phyloP scores from a whole-genome alignment of 139 green algal genomes.

The Volvox reticuliferus region DNA sequence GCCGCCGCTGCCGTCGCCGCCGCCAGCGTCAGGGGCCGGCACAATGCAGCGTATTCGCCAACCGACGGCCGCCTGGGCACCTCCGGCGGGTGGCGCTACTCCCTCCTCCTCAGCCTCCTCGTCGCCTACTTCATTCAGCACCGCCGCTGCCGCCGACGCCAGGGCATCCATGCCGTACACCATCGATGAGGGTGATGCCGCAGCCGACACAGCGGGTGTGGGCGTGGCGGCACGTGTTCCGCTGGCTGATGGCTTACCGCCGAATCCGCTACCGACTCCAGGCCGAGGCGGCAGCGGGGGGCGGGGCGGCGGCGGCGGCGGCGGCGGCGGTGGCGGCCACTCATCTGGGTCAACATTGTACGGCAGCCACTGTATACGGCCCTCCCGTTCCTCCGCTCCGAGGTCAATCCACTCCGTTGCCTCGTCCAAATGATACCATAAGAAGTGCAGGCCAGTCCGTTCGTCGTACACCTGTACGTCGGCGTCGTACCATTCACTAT shows the following conservation, averaged over 20 bases:
- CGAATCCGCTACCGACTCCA: background rate
- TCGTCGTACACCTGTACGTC: constrained; percentile 67
- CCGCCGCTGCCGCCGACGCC: background rate
- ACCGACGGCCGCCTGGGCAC: constrained; percentile 1
- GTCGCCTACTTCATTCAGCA: background rate
- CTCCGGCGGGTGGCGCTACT: background rate
- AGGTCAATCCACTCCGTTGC: constrained; percentile 59
- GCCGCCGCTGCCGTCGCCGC: constrained; percentile 33
- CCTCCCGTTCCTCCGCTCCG: constrained; percentile 54
- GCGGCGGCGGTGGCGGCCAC: constrained; percentile 59
- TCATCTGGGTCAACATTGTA: constrained; percentile 36
- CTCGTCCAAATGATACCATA: constrained; percentile 80
- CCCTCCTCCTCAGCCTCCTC: constrained; percentile 9
- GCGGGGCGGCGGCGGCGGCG: constrained; percentile 15
- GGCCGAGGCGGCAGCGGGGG: constrained; percentile 46
- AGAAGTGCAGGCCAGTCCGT: constrained; percentile 52
- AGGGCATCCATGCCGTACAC: background rate
- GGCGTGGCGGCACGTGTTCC: background rate
- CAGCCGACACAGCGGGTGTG: background rate
- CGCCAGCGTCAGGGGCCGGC: background rate
- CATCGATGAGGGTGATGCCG: constrained; percentile 30
- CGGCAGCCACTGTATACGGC: constrained; percentile 73
- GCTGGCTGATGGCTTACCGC: background rate
- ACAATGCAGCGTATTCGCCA: constrained; percentile 12
- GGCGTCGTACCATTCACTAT: constrained; percentile 82